Percentiles rank a stretch among this genome's conserved stretches.
These are phyloP conservation scores for Thelonectria discophora DNA, from an alignment of 2,329 filamentous ascomycete species.

Conservation along the genomic window DNA sequence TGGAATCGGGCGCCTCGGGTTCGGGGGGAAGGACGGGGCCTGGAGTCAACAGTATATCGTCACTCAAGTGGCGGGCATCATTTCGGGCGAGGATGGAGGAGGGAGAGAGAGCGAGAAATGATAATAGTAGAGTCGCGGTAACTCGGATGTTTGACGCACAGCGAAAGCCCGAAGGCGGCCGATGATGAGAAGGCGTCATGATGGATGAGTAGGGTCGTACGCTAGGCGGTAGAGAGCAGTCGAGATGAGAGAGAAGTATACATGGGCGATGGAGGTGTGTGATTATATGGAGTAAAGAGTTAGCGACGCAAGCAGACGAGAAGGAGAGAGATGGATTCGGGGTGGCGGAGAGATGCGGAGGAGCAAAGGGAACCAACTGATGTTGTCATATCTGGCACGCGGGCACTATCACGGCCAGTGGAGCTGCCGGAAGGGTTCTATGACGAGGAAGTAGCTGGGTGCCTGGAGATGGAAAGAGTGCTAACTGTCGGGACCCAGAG, in stretches of 20 bases:
- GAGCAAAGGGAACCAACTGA: slow-evolving; percentile 36
- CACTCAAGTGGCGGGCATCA: slow-evolving; percentile 48
- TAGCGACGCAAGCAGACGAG: slow-evolving; percentile 20
- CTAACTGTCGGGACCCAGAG: slow-evolving; percentile 13
- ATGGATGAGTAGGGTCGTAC: slow-evolving; percentile 19
- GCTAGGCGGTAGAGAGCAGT: slow-evolving; percentile 18
- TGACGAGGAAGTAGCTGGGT: slow-evolving; percentile 7
- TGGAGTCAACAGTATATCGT: slow-evolving; percentile 56
- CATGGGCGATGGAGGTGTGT: neutral
- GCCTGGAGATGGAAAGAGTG: slow-evolving; percentile 10
- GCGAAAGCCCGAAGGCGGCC: slow-evolving; percentile 29
- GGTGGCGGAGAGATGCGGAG: slow-evolving; percentile 28
- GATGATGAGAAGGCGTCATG: slow-evolving; percentile 35
- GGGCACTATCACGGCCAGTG: slow-evolving; percentile 35
- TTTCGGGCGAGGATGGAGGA: slow-evolving; percentile 50
- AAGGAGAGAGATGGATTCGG: slow-evolving; percentile 25
- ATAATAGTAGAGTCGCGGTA: slow-evolving; percentile 70
- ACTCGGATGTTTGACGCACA: slow-evolving; percentile 70
- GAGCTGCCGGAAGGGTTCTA: slow-evolving; percentile 27
- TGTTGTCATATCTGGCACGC: slow-evolving; percentile 42
- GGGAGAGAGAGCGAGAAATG: slow-evolving; percentile 69
- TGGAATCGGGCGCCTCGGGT: slow-evolving; percentile 56
- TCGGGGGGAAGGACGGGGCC: slow-evolving; percentile 51
- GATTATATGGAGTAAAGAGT: slow-evolving; percentile 14
- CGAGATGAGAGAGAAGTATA: neutral